Evolutionary conservation across 2,329 filamentous ascomycete species (phyloP), one percentile per base, ranked within the genome.

Genomic region (Xylaria sp.): DNA sequence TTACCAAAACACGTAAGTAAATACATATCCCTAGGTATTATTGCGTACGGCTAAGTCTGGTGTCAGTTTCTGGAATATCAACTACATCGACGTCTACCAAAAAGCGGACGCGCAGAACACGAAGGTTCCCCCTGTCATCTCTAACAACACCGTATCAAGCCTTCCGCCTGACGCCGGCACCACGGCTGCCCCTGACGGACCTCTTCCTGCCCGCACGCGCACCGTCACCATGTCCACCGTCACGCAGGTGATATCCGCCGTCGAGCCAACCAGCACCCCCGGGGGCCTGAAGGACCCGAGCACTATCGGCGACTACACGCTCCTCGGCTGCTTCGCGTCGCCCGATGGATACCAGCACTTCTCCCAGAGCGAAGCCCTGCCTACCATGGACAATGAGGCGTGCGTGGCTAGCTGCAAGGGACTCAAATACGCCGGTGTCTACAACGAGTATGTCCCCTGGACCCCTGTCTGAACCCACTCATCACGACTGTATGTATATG

Each of bases 1-100:
- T 11, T 80, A 80, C 54, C 54, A 61, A 11, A 72, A 74, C 17
- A 66, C 73, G 62, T 74, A 55, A 70, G 72, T 59, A 16, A 11
- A 11, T 22, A 2, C 13, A 44, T 18, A 17, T 16, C 17, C 26
- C 17, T 39, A 22, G 11, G 5, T 1, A 2, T 11, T 38, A 4
- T n/a, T 8, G 5, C 2, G 38, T 37, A 4, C 4, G 7, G 2
- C 52, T 51, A 52, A 53, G 1, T 19, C 24, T 37, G 16, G 8
- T 8, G 6, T 6, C 54, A 74, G 72, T 7, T 70, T 76, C 67
- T 72, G 84, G 82, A 65, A 88, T 61, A 74, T 89, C 72, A 72
- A 75, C 51, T 81, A 79, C 61, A 80, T 82, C 52, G 77, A 82
- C 24, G 71, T 78, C 18, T 82, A 80, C 50, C 42, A 61, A 44